Evolutionary conservation across 768 basidiomycete species (phyloP), one percentile per base, ranked within the genome.

Genomic region (Lactifluus piperatus): DNA sequence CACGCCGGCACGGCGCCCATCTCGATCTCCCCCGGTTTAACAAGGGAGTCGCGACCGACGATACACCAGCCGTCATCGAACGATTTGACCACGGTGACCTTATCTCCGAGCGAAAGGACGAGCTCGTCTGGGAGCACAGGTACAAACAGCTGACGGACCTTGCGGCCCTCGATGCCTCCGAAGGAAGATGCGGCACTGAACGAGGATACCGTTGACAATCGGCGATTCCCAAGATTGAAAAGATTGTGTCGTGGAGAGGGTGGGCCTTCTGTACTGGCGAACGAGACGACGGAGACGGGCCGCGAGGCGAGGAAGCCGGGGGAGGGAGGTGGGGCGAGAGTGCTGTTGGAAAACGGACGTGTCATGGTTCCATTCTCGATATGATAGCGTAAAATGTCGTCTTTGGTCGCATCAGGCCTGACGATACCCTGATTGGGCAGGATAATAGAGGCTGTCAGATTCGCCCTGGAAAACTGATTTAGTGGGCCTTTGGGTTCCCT

Each of bases 51-150:
- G 29, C 85, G 75, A 20, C 80, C 82, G 52, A 87, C 84, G 52
- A 87, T 76, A 64, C 85, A 88, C 88, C 88, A 91, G 2, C 87
- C 88, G 57, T 91, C 88, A 58, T 90, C 85, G 65, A 83, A 87
- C 5, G 81, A 81, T 60, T 81, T 61, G 58, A 88, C 75, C 29
- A 89, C 71, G 1, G 78, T 79, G 43, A 91, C 71, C 36, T 73
- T 73, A 68, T 91, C 86, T 39, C 85, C 84, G 13, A 76, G 65
- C 20, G 74, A 68, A 58, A 86, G 58, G 34, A 82, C 71, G 27
- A 91, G 74, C 68, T 91, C 88, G 70, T 91, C 88, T 0, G 86
- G 84, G 3, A 91, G 80, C 24, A 86, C 77, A 8, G 88, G 84
- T 54, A 73, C 75, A 68, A 88, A 91, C 2, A 79, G 54, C 66